These are phyloP conservation scores for Papilionanthe hybrid DNA, from an alignment of 116 monocot genomes.

Conservation along the genomic window DNA sequence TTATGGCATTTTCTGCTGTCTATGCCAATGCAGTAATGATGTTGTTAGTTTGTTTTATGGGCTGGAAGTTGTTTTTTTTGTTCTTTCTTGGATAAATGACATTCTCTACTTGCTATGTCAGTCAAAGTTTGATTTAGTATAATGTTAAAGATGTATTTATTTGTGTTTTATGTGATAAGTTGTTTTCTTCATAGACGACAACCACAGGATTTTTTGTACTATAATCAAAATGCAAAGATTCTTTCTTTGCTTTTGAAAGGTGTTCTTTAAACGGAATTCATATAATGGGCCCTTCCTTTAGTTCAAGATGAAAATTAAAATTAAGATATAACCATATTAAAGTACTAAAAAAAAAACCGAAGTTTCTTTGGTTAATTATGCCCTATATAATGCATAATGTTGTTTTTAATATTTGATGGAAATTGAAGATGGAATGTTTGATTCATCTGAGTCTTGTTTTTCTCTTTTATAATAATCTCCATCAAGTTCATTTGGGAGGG, in stretches of 20 bases:
- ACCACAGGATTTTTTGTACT: background rate
- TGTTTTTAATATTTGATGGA: background rate
- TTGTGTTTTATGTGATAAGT: too few species aligned
- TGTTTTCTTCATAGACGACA: constrained; percentile 1
- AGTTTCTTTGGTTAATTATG: background rate
- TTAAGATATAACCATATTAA: background rate
- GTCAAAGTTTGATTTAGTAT: background rate
- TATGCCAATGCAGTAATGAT: background rate
- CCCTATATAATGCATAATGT: background rate
- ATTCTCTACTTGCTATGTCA: too few species aligned
- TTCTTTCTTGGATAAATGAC: too few species aligned
- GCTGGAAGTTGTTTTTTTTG: background rate
- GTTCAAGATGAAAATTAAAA: background rate
- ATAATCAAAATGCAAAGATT: background rate
- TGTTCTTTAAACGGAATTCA: background rate
- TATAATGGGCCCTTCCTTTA: background rate
- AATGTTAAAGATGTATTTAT: background rate
- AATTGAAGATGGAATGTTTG: background rate
- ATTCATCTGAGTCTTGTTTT: background rate
- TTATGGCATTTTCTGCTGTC: background rate
- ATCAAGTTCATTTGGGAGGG: too few species aligned
- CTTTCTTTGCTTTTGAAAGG: background rate
- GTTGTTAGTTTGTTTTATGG: background rate
- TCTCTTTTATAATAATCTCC: too few species aligned
- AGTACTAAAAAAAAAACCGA: background rate